Evolutionary conservation across 257 asterid genomes (phyloP), one percentile per base, ranked within the genome.

Genomic region (Gentiana dahurica): DNA sequence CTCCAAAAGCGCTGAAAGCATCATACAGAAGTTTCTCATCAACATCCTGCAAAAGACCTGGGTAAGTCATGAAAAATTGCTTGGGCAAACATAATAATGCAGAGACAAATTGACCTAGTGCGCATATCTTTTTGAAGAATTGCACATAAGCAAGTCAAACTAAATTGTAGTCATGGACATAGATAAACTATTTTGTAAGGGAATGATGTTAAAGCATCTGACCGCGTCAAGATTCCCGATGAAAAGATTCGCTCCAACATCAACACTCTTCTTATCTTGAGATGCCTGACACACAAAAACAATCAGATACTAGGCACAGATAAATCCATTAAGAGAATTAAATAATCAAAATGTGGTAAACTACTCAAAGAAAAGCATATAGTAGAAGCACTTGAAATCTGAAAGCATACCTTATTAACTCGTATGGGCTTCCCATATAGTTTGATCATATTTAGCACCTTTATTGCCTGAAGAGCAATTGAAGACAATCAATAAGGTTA

Each of bases 201-300:
- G 24, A 24, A 24, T 24, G 24, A 24, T 24, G 24, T 24, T 24
- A 55, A 15, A 51, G 13, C 32, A 37, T 54, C 96, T 87, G 81
- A 91, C 96, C 66, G 95, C 96, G 59, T 91, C 98, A 63, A 91
- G 98, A 69, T 91, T 87, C 68, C 98, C 96, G 56, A 91, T 84
- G 49, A 91, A 91, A 65, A 91, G 87, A 77, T 91, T 91, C 65
- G 98, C 98, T 69, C 98, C 98, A 13, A 87, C 94, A 72, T 91
- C 98, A 65, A 83, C 92, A 65, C 88, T 87, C 76, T 87, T 87
- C 77, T 91, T 91, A 75, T 87, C 95, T 76, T 87, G 98, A 61
- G 98, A 87, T 53, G 98, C 96, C 98, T 91, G 70, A 46, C 58
- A 38, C 39, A 58, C 49, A 57, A 69, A 55, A 64, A 33, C 6